Evolutionary conservation across 179 eudicot species (phyloP).

Genomic region (Beta macrorhiza): DNA sequence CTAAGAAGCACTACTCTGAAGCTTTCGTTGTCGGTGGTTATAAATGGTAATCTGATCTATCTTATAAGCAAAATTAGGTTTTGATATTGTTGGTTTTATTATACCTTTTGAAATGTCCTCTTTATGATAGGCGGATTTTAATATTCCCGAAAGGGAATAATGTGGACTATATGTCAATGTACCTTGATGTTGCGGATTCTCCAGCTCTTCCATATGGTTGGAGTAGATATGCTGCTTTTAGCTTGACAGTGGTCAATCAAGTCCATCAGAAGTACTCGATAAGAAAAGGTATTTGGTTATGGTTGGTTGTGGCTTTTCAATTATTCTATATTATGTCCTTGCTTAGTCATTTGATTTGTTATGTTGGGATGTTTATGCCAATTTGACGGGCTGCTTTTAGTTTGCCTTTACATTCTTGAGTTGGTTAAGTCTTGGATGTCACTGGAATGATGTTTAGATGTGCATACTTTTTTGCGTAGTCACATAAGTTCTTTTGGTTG

Average conservation of each 20-base stretch:
- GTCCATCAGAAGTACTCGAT: slow-evolving; percentile 50
- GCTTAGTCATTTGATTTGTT: background rate
- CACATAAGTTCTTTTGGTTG: background rate
- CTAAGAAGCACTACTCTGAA: slow-evolving; percentile 77
- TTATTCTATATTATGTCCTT: background rate
- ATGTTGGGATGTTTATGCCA: background rate
- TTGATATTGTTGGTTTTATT: slow-evolving; percentile 12
- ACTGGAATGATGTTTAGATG: background rate
- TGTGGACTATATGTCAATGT: slow-evolving; percentile 79
- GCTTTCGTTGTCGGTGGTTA: slow-evolving; percentile 65
- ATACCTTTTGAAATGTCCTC: slow-evolving; percentile 8
- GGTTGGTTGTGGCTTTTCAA: background rate
- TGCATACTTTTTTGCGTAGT: background rate
- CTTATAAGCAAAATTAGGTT: background rate
- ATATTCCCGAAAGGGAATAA: slow-evolving; percentile 89
- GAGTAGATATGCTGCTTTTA: slow-evolving; percentile 89
- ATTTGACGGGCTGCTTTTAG: background rate
- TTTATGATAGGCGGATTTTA: slow-evolving; percentile 64
- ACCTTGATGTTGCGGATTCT: slow-evolving; percentile 88
- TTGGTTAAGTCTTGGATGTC: background rate
- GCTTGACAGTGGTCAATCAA: slow-evolving; percentile 77
- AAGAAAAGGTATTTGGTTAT: slow-evolving; percentile 58
- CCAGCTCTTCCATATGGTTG: slow-evolving; percentile 76
- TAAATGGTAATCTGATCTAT: slow-evolving; percentile 59
- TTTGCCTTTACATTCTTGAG: background rate